Evolutionary conservation across 129 eudicot genomes (phyloP).

Genomic region (Artemisia annua): DNA sequence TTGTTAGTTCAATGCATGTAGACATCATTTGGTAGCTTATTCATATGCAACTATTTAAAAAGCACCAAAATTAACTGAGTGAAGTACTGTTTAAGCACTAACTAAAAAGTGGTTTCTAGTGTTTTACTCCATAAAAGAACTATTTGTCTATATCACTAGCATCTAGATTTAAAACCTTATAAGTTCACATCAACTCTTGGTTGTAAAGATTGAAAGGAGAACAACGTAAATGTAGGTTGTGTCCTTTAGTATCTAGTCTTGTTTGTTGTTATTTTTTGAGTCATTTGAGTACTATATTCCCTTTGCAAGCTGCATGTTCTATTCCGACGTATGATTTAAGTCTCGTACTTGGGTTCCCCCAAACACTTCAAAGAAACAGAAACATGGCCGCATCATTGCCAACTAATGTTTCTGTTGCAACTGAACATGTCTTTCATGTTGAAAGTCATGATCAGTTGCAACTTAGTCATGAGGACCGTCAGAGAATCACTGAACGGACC

Average conservation of each 20-base stretch:
- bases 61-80: constrained; percentile 25
- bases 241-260: constrained; percentile 26
- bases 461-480: constrained; percentile 36
- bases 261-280: constrained; percentile 4
- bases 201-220: constrained; percentile 27
- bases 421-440: constrained; percentile 33
- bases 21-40: constrained; percentile 28
- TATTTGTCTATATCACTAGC: constrained; percentile 23
- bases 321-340: constrained; percentile 28
- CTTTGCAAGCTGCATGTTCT: constrained; percentile 17
- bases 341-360: constrained; percentile 48
- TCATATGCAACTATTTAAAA: constrained; percentile 20
- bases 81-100: constrained; percentile 38
- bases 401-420: constrained; percentile 27
- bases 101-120: constrained; percentile 28
- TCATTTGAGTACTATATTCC: constrained; percentile 23
- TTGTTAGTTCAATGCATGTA: constrained; percentile 31
- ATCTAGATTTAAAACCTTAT: constrained; percentile 28
- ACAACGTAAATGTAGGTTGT: constrained; percentile 33
- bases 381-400: constrained; percentile 38
- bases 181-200: constrained; percentile 33
- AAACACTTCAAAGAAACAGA: constrained; percentile 56
- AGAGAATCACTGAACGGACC: constrained; percentile 50
- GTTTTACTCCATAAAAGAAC: constrained; percentile 32
- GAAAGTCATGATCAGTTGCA: constrained; percentile 43